Conservation (phyloP, 805 yeast genomes). For the Clavispora vitiphila region DNA sequence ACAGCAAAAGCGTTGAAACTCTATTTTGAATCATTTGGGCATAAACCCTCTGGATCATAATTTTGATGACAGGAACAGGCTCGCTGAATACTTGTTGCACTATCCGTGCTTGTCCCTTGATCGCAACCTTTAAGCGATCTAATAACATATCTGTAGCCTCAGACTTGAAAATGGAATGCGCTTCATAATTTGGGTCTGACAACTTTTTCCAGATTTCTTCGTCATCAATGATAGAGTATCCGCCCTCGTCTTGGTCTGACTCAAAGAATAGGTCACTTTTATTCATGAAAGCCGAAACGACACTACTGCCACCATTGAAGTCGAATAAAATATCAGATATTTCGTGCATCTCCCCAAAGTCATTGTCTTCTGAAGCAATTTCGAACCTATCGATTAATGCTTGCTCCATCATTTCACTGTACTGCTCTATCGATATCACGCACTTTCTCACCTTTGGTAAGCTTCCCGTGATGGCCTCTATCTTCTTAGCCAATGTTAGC, state of each 20-base stretch:
- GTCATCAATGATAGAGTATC: conserved; percentile 31
- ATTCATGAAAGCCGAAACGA: conserved; percentile 75
- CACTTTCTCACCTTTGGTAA: conserved; percentile 40
- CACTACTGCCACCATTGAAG: conserved; percentile 81
- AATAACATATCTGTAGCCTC: conserved; percentile 48
- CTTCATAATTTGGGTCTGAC: conserved; percentile 48
- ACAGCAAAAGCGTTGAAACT: conserved; percentile 53
- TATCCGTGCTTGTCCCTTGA: conserved; percentile 67
- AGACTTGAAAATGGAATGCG: conserved; percentile 44
- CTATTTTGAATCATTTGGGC: conserved; percentile 63
- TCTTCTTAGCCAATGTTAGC: conserved; percentile 57
- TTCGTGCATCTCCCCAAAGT: conserved; percentile 67
- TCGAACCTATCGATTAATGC: conserved; percentile 66
- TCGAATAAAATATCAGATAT: conserved; percentile 69
- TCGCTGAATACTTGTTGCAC: conserved; percentile 70
- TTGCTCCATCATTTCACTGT: conserved; percentile 73
- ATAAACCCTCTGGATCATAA: conserved; percentile 70
- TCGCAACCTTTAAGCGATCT: conserved; percentile 48
- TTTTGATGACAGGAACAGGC: conserved; percentile 61
- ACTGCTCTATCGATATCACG: conserved; percentile 51
- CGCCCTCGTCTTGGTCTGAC: conserved; percentile 26
- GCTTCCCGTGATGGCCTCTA: conserved; percentile 35
- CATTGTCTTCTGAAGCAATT: conserved; percentile 64
- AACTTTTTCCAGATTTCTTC: conserved; percentile 55
- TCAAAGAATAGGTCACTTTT: conserved; percentile 68